These are phyloP conservation scores for Cystofilobasidium ferigula DNA, from an alignment of 768 basidiomycete species.

Conservation along the genomic window DNA sequence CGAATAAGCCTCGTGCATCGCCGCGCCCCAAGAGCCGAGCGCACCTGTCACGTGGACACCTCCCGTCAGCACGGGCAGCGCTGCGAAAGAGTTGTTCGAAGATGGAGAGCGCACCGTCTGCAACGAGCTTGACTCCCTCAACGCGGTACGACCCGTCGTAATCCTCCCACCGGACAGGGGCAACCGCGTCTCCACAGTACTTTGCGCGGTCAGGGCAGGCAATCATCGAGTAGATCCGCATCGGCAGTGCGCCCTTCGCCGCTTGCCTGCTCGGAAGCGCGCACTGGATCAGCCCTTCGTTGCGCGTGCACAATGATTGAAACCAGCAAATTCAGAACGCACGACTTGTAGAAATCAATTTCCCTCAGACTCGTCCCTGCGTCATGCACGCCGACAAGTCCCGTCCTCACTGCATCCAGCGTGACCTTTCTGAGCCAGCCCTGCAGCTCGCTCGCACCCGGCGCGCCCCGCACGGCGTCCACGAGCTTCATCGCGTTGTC, in stretches of 20 bases:
- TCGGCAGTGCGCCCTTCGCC: conserved; percentile 56
- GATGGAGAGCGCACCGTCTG: conserved; percentile 34
- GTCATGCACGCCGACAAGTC: conserved; percentile 80
- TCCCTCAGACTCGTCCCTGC: conserved; percentile 48
- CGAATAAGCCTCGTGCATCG: conserved; percentile 70
- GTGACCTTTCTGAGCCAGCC: conserved; percentile 57
- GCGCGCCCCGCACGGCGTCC: conserved; percentile 47
- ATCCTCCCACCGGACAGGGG: neutral
- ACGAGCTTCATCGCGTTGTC: conserved; percentile 80
- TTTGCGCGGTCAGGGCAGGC: conserved; percentile 33
- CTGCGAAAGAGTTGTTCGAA: neutral
- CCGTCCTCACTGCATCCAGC: conserved; percentile 59
- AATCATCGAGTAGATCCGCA: conserved; percentile 40
- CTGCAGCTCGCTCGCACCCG: conserved; percentile 50
- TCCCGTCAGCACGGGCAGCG: conserved; percentile 48
- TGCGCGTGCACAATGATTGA: too few relatives aligned
- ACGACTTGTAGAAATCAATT: conserved; percentile 59
- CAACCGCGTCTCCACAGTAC: neutral
- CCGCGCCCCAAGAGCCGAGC: conserved; percentile 84
- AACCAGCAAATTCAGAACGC: conserved; percentile 33
- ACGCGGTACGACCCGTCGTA: conserved; percentile 54
- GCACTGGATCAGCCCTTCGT: too few relatives aligned
- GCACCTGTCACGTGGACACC: conserved; percentile 48
- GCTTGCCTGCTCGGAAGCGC: conserved; percentile 63
- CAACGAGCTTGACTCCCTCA: conserved; percentile 35